Evolutionary conservation across 2,329 filamentous ascomycete genomes (phyloP).

Genomic region (Bisporella sp.): DNA sequence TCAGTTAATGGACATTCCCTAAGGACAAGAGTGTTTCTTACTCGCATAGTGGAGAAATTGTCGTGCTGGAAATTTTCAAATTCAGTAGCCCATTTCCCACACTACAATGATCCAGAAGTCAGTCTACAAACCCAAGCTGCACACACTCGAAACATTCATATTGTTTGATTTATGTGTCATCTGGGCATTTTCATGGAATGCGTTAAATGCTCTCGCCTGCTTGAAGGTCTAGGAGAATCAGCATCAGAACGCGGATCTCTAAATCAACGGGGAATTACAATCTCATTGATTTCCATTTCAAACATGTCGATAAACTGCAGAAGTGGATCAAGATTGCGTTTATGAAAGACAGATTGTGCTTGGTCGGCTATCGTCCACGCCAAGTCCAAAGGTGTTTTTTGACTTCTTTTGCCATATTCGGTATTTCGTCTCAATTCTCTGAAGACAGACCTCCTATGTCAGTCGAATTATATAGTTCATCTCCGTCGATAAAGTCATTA

Average conservation of each 20-base stretch:
- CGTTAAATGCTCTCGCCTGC: background rate
- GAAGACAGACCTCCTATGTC: conserved; percentile 4
- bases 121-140: background rate
- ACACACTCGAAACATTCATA: background rate
- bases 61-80: background rate
- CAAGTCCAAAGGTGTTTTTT: conserved; percentile 1
- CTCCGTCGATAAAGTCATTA: background rate
- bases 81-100: background rate
- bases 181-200: conserved; percentile 1
- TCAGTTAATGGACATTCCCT: background rate
- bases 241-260: background rate
- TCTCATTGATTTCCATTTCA: conserved; percentile 9
- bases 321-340: conserved; percentile 4
- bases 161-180: conserved; percentile 2
- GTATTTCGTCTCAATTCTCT: conserved; percentile 1
- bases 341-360: conserved; percentile 4
- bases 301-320: conserved; percentile 8
- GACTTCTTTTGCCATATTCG: background rate
- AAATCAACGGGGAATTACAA: background rate
- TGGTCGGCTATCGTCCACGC: conserved; percentile 5
- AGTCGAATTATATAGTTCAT: conserved; percentile 1
- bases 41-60: background rate
- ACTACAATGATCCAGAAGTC: background rate
- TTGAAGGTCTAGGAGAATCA: background rate
- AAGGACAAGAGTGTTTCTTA: background rate